phyloP scores from a whole-genome alignment of 306 rosid genomes.

The Sophora flavescens region DNA sequence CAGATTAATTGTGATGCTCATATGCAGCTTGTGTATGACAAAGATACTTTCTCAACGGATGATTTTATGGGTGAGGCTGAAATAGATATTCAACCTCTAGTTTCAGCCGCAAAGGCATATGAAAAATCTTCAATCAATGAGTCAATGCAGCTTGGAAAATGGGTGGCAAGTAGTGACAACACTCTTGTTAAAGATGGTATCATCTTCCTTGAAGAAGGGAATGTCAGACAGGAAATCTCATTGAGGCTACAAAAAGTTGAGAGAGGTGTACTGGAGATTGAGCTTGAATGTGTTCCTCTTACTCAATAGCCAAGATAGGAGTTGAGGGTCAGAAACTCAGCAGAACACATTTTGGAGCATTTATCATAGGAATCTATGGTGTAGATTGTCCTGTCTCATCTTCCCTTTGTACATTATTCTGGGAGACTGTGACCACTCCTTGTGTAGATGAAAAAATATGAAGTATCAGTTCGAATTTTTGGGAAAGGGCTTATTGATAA shows the following conservation, averaged over 20 bases:
- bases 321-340: conserved; percentile 1
- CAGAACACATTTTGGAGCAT: conserved; percentile 26
- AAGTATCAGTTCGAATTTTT: conserved; percentile 21
- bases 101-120: conserved; percentile 73
- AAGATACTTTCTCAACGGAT: conserved; percentile 83
- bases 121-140: conserved; percentile 63
- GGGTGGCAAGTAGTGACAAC: conserved; percentile 71
- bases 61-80: conserved; percentile 99
- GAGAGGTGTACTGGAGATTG: conserved; percentile 83
- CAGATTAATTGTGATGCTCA: conserved; percentile 27
- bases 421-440: conserved; percentile 37
- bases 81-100: conserved; percentile 87
- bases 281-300: conserved; percentile 94
- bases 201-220: conserved; percentile 75
- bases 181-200: conserved; percentile 70
- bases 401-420: conserved; percentile 36
- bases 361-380: conserved; percentile 18
- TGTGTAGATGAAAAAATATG: conserved; percentile 31
- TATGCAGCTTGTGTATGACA: conserved; percentile 88
- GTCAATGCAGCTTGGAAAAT: conserved; percentile 69
- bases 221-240: conserved; percentile 70
- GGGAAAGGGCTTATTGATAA: conserved; percentile 29
- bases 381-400: conserved; percentile 18
- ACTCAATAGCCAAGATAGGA: conserved; percentile 62
- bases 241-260: conserved; percentile 84